phyloP scores from a whole-genome alignment of 1,284 basidiomycete genomes.

The Termitomyces sp. region DNA sequence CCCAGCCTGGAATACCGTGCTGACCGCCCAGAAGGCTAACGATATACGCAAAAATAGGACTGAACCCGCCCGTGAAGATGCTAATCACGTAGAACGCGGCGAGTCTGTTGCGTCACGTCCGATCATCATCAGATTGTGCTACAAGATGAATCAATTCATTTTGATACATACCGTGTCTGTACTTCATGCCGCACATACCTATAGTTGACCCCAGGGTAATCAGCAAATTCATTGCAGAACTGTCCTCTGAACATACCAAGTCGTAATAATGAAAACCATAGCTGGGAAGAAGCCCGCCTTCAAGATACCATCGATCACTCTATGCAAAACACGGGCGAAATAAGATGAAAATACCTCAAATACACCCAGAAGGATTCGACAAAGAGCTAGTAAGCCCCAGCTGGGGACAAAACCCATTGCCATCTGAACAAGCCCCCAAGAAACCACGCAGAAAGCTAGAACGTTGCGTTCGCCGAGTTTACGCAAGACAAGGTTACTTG shows the following conservation, averaged over 20 bases:
- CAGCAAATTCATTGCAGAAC: background rate
- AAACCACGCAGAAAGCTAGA: constrained; percentile 35
- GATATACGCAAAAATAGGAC: constrained; percentile 38
- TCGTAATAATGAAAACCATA: constrained; percentile 40
- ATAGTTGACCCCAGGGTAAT: background rate
- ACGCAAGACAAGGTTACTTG: constrained; percentile 38
- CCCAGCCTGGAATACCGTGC: constrained; percentile 37
- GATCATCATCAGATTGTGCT: background rate
- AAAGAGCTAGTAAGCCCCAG: constrained; percentile 35
- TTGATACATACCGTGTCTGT: constrained; percentile 32
- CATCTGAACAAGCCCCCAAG: constrained; percentile 40
- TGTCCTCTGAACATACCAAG: constrained; percentile 29
- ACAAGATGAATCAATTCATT: background rate
- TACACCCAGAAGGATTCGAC: constrained; percentile 35
- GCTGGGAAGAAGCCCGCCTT: constrained; percentile 45
- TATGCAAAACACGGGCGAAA: background rate
- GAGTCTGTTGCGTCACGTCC: constrained; percentile 24
- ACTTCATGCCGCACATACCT: constrained; percentile 46
- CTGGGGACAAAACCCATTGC: constrained; percentile 40
- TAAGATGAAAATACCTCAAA: constrained; percentile 30
- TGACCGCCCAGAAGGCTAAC: constrained; percentile 34
- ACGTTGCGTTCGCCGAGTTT: constrained; percentile 34
- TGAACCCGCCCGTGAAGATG: constrained; percentile 36
- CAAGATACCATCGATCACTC: background rate
- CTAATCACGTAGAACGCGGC: constrained; percentile 40